Evolutionary conservation across 148 eudicot species (phyloP).

Genomic region (Nyssa sinensis): DNA sequence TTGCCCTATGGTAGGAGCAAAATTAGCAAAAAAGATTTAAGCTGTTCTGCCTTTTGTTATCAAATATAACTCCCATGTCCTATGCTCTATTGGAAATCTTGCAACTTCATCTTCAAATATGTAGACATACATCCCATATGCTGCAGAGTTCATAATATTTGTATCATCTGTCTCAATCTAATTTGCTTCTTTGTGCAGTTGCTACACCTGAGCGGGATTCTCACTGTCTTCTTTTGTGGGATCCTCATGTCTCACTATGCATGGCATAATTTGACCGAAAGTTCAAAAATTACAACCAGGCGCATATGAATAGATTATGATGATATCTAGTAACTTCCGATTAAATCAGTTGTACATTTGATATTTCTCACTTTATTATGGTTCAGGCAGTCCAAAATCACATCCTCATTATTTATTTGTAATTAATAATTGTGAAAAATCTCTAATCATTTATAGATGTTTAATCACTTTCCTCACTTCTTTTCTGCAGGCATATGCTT

Average conservation of each 20-base stretch:
- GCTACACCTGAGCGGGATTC: slow-evolving; percentile 74
- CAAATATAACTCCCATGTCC: not conserved
- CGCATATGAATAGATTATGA: slow-evolving; percentile 12
- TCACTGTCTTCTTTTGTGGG: slow-evolving; percentile 91
- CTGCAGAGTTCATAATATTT: not conserved
- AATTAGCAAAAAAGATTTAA: not conserved
- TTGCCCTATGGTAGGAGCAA: not conserved
- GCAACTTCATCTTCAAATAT: not conserved
- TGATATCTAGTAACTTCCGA: not conserved
- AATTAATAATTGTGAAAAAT: not conserved
- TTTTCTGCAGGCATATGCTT: slow-evolving; percentile 71
- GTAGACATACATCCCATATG: not conserved
- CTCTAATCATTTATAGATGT: not conserved
- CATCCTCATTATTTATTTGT: too few species aligned
- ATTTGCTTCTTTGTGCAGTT: slow-evolving; percentile 48
- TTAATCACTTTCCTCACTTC: not conserved
- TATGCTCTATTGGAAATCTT: not conserved
- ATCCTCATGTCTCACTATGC: slow-evolving; percentile 96
- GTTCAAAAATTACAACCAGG: slow-evolving; percentile 86
- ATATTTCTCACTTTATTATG: too few species aligned
- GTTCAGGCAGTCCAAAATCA: too few species aligned
- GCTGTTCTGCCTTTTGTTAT: not conserved
- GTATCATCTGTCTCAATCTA: not conserved
- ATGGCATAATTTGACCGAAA: slow-evolving; percentile 89
- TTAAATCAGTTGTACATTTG: not conserved